Conservation (phyloP, 148 eudicot genomes). For the Nyssa sinensis region DNA sequence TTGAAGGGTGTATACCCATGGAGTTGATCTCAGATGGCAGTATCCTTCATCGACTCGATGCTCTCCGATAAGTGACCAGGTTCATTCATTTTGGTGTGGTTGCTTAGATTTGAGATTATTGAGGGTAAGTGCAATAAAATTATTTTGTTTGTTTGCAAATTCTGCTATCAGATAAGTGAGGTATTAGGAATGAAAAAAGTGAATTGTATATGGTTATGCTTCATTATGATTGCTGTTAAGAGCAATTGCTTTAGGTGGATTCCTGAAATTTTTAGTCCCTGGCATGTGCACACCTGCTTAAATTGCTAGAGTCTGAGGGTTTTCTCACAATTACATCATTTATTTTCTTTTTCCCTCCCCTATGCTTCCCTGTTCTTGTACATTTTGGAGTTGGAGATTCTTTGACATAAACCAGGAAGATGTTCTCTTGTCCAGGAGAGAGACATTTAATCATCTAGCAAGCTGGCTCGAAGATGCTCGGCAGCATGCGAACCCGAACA, state of each 20-base stretch:
- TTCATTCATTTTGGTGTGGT: no score
- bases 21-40: no score
- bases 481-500: constrained; percentile 76
- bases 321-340: neutral
- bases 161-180: neutral
- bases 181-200: neutral
- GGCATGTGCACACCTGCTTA: neutral
- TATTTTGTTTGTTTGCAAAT: neutral
- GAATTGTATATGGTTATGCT: no score
- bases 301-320: neutral
- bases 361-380: neutral
- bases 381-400: neutral
- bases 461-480: constrained; percentile 85
- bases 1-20: no score
- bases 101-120: no score
- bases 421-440: constrained; percentile 44
- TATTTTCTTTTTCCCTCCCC: neutral
- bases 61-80: no score
- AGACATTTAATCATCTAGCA: constrained; percentile 73
- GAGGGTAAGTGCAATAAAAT: no score
- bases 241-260: neutral
- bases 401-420: neutral
- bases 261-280: neutral
- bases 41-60: no score
- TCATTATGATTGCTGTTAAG: no score